Evolutionary conservation across 148 eudicot genomes (phyloP).

Genomic region (Gaultheria prostrata): DNA sequence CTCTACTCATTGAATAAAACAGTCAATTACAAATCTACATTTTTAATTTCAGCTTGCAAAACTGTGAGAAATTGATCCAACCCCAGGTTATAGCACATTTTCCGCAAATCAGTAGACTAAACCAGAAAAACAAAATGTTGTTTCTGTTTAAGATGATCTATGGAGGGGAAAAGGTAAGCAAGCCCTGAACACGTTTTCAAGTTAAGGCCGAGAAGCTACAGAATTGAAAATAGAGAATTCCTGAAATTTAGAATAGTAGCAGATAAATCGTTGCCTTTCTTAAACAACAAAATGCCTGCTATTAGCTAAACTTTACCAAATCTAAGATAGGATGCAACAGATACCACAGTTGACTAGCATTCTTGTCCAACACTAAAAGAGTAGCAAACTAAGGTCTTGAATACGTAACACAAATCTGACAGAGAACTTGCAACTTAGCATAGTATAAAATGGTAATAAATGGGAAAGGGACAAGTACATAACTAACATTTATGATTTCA

Average conservation of each 20-base stretch:
- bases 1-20: neutral
- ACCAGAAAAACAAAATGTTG: neutral
- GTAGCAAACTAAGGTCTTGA: neutral
- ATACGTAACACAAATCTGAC: neutral
- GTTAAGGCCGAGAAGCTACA: neutral
- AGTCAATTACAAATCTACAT: neutral
- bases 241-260: neutral
- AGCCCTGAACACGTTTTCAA: neutral
- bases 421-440: conserved; percentile 9
- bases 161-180: neutral
- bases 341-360: neutral
- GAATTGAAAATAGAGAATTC: neutral
- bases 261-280: neutral
- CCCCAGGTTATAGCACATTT: neutral
- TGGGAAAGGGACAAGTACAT: neutral
- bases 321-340: neutral
- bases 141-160: neutral
- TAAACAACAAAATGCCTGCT: neutral
- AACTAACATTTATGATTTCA: conserved; percentile 8
- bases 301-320: neutral
- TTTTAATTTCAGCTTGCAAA: neutral
- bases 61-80: neutral
- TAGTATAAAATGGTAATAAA: neutral
- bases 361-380: conserved; percentile 5
- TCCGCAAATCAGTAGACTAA: neutral